phyloP scores from a whole-genome alignment of 2,329 filamentous ascomycete genomes.

The Pseudopithomyces chartarum region DNA sequence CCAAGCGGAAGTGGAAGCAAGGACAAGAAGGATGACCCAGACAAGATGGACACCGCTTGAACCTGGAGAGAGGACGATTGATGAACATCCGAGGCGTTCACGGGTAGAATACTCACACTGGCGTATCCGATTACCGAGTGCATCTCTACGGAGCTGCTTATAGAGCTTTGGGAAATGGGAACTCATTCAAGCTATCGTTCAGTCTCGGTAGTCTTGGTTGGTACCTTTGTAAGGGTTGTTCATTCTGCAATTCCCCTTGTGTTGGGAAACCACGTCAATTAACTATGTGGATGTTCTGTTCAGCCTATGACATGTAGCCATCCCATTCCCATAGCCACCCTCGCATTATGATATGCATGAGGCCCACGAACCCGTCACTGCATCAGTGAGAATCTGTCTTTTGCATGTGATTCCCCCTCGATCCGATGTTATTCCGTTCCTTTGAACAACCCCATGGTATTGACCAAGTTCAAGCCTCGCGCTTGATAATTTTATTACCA shows the following conservation, averaged over 20 bases:
- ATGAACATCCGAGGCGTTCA: slow-evolving; percentile 34
- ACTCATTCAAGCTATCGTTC: background rate
- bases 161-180: background rate
- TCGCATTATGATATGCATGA: too few species aligned
- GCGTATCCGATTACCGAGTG: slow-evolving; percentile 8
- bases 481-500: background rate
- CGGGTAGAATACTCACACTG: slow-evolving; percentile 26
- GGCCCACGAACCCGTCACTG: too few species aligned
- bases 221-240: background rate
- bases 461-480: background rate
- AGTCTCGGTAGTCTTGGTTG: background rate
- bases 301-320: too few species aligned
- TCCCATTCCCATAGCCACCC: too few species aligned
- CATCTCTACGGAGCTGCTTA: slow-evolving; percentile 1
- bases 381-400: too few species aligned
- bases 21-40: slow-evolving; percentile 61
- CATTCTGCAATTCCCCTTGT: too few species aligned
- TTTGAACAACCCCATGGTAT: background rate
- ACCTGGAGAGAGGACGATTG: background rate
- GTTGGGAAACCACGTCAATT: too few species aligned
- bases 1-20: slow-evolving; percentile 59
- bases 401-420: too few species aligned
- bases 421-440: background rate
- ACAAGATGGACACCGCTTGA: slow-evolving; percentile 93
- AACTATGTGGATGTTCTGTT: too few species aligned